Conservation (phyloP, 1,139 yeast species). For the Meyerozyma smithsonii region DNA sequence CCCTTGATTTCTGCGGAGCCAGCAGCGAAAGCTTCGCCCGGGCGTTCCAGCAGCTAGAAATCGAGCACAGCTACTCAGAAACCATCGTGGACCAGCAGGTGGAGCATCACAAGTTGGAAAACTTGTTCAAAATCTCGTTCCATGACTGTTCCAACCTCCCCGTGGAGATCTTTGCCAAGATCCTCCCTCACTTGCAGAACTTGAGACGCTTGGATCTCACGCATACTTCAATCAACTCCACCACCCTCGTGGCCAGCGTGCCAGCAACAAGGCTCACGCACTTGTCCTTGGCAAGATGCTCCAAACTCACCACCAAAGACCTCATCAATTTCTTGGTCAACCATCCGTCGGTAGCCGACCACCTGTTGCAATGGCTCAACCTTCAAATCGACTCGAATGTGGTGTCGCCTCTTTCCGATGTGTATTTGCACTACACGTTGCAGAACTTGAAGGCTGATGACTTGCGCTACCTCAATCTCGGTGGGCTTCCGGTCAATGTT, state of each 20-base stretch:
- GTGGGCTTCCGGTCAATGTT: slow-evolving; percentile 66
- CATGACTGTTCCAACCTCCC: slow-evolving; percentile 87
- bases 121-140: slow-evolving; percentile 58
- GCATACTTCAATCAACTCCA: slow-evolving; percentile 71
- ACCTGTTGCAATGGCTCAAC: slow-evolving; percentile 68
- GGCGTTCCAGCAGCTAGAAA: slow-evolving; percentile 48
- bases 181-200: slow-evolving; percentile 55
- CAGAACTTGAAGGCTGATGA: slow-evolving; percentile 49
- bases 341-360: slow-evolving; percentile 63
- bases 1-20: slow-evolving; percentile 88
- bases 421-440: slow-evolving; percentile 54
- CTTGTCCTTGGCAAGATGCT: slow-evolving; percentile 74
- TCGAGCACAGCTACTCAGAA: slow-evolving; percentile 14
- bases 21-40: slow-evolving; percentile 57
- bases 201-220: slow-evolving; percentile 72
- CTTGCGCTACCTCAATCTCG: slow-evolving; percentile 58
- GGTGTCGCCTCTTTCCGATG: slow-evolving; percentile 55
- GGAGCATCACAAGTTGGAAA: slow-evolving; percentile 16
- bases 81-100: slow-evolving; percentile 9
- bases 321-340: slow-evolving; percentile 64
- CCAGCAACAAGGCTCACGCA: slow-evolving; percentile 63
- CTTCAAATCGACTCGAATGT: slow-evolving; percentile 70
- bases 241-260: slow-evolving; percentile 42
- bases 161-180: slow-evolving; percentile 46
- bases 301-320: slow-evolving; percentile 69